These are phyloP conservation scores for Penicillium glabrum DNA, from an alignment of 2,329 filamentous ascomycete species.

Conservation along the genomic window DNA sequence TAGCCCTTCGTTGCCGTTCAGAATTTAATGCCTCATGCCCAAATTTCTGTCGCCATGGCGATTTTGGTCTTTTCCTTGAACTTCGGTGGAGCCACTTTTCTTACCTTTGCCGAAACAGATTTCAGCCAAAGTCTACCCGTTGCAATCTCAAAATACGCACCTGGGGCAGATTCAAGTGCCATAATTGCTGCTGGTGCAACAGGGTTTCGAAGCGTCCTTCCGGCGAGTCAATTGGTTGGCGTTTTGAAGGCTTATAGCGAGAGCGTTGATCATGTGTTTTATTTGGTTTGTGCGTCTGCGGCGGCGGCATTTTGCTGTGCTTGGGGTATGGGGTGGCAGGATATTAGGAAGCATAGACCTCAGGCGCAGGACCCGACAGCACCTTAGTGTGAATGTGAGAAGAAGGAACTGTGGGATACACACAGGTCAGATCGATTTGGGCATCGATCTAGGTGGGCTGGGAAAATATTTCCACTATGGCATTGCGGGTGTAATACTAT, in stretches of 20 bases:
- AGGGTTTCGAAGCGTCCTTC: constrained; percentile 37
- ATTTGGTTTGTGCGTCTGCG: constrained; percentile 13
- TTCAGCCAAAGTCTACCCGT: constrained; percentile 41
- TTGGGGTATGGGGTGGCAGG: constrained; percentile 26
- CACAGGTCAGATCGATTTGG: too few relatives aligned
- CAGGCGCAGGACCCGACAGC: neutral
- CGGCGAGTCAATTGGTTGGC: constrained; percentile 18
- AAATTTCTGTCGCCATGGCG: constrained; percentile 39
- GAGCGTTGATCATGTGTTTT: constrained; percentile 21
- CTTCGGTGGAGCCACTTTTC: constrained; percentile 46
- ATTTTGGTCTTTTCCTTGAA: constrained; percentile 39
- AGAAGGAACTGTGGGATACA: too few relatives aligned
- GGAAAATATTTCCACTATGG: too few relatives aligned
- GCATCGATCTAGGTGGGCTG: too few relatives aligned
- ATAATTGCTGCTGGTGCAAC: neutral
- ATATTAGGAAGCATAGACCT: constrained; percentile 13
- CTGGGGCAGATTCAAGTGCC: constrained; percentile 30
- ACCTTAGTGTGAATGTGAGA: too few relatives aligned
- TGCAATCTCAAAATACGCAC: constrained; percentile 29
- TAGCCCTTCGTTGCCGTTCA: constrained; percentile 42
- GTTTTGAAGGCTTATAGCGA: constrained; percentile 32
- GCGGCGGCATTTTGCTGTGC: constrained; percentile 7
- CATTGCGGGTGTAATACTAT: too few relatives aligned
- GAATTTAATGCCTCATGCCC: constrained; percentile 30
- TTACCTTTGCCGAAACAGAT: constrained; percentile 52